These are phyloP conservation scores for Epichloe bromicola DNA, from an alignment of 2,329 filamentous ascomycete species.

Conservation along the genomic window DNA sequence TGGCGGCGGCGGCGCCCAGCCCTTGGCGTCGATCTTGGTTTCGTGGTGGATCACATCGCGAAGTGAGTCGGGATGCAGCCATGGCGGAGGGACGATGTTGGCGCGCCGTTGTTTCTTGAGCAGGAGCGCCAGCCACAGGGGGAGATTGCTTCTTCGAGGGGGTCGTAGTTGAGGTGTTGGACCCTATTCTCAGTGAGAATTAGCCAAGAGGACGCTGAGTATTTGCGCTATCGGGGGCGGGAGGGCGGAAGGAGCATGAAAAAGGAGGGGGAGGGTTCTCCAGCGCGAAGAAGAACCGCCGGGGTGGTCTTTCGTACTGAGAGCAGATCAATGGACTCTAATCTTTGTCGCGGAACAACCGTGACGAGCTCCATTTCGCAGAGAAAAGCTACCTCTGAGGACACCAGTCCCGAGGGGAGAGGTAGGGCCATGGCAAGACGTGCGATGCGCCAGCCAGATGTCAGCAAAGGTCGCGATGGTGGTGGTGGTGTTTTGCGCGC, in stretches of 20 bases:
- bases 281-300: background rate
- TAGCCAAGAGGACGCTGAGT: background rate
- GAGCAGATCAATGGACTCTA: constrained; percentile 75
- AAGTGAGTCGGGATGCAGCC: constrained; percentile 70
- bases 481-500: background rate
- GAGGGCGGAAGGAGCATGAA: background rate
- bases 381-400: constrained; percentile 81
- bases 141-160: constrained; percentile 65
- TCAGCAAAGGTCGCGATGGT: background rate
- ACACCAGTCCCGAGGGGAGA: constrained; percentile 49
- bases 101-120: constrained; percentile 89
- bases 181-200: constrained; percentile 41
- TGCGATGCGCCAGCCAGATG: background rate
- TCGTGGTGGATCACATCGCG: constrained; percentile 69
- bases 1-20: constrained; percentile 67
- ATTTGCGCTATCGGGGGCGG: background rate
- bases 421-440: constrained; percentile 32
- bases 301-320: constrained; percentile 47
- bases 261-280: background rate
- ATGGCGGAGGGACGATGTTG: constrained; percentile 82
- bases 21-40: constrained; percentile 53
- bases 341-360: constrained; percentile 76
- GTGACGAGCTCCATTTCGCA: constrained; percentile 98
- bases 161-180: constrained; percentile 64
- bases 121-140: constrained; percentile 88